These are phyloP conservation scores for Cardiospermum halicacabum DNA, from an alignment of 345 rosid genomes.

Conservation along the genomic window DNA sequence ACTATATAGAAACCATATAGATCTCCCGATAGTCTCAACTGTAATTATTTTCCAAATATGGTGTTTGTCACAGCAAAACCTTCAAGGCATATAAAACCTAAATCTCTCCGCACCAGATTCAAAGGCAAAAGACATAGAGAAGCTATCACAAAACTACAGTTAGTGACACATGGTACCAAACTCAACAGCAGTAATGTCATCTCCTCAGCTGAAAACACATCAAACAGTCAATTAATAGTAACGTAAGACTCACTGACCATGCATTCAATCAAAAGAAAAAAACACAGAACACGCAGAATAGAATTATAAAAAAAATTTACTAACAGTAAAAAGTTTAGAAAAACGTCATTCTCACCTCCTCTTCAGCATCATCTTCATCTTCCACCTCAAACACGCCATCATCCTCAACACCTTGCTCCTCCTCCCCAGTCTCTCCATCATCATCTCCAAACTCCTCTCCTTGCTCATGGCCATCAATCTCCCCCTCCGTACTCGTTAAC, in stretches of 20 bases:
- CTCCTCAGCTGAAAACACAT: conserved; percentile 8
- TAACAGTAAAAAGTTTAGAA: not conserved
- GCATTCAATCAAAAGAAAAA: not conserved
- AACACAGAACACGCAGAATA: not conserved
- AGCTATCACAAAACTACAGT: not conserved
- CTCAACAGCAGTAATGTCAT: not conserved
- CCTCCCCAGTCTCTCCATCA: conserved; percentile 65
- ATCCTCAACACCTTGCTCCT: conserved; percentile 42
- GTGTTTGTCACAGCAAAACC: not conserved
- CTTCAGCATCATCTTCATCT: conserved; percentile 52
- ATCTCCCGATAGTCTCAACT: not conserved
- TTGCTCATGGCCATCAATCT: conserved; percentile 78
- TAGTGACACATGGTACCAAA: not conserved
- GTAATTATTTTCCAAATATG: not conserved
- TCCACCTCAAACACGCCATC: conserved; percentile 39
- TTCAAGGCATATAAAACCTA: not conserved
- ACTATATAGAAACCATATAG: no score
- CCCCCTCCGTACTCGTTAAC: conserved; percentile 48
- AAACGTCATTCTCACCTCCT: conserved; percentile 47
- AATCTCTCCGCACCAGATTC: not conserved
- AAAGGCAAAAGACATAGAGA: not conserved
- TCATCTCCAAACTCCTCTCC: conserved; percentile 65
- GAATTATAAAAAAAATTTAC: not conserved
- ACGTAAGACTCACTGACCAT: not conserved
- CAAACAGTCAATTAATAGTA: conserved; percentile 3